Conservation (phyloP, 2,329 filamentous ascomycete genomes). For the Curvularia spicifera region DNA sequence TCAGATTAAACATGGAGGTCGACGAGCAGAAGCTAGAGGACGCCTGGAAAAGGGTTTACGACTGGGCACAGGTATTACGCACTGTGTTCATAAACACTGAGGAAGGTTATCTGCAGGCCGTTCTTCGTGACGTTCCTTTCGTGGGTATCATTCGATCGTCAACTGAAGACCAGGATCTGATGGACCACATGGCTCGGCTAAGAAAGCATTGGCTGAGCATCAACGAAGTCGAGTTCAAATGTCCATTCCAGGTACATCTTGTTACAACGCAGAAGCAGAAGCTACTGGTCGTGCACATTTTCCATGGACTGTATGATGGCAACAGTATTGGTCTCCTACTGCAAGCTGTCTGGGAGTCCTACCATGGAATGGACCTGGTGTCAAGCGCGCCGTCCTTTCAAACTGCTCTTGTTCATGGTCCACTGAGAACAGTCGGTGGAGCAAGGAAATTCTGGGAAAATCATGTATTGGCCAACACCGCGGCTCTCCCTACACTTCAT, state of each 20-base stretch:
- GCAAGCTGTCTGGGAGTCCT: constrained; percentile 61
- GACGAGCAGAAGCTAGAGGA: constrained; percentile 57
- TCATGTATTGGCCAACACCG: constrained; percentile 55
- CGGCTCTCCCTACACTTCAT: constrained; percentile 38
- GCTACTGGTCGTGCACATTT: constrained; percentile 70
- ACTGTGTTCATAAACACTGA: constrained; percentile 74
- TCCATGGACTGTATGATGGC: constrained; percentile 88
- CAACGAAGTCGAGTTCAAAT: constrained; percentile 58
- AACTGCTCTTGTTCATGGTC: constrained; percentile 72
- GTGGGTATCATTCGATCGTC: constrained; percentile 26
- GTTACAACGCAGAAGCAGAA: constrained; percentile 42
- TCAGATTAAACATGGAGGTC: constrained; percentile 58
- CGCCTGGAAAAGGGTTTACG: constrained; percentile 65
- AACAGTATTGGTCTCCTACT: constrained; percentile 76
- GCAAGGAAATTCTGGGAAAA: constrained; percentile 71
- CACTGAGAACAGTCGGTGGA: constrained; percentile 60
- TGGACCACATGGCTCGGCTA: constrained; percentile 39
- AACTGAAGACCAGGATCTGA: constrained; percentile 28
- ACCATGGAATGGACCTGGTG: constrained; percentile 46
- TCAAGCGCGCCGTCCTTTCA: constrained; percentile 64
- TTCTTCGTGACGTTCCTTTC: constrained; percentile 55
- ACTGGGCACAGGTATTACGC: constrained; percentile 68
- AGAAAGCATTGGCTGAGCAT: constrained; percentile 60
- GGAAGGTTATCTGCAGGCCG: constrained; percentile 78
- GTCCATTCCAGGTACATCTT: constrained; percentile 61